phyloP scores from a whole-genome alignment of 306 rosid species.

The Biancaea sappan region DNA sequence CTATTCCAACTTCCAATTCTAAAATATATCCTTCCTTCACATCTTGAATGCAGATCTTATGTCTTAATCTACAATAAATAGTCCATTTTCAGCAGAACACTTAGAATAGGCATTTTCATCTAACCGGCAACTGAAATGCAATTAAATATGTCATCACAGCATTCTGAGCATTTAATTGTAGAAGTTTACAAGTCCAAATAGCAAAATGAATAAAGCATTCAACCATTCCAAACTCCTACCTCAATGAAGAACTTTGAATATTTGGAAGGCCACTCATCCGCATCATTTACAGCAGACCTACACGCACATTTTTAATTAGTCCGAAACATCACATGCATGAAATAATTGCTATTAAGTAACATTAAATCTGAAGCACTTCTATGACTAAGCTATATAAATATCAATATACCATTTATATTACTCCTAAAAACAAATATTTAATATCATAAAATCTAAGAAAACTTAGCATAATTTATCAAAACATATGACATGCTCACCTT shows the following conservation, averaged over 20 bases:
- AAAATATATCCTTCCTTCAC: not conserved
- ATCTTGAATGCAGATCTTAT: slow-evolving; percentile 15
- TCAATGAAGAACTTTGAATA: slow-evolving; percentile 81
- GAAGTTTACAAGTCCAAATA: not conserved
- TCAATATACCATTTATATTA: not conserved
- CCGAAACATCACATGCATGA: not conserved
- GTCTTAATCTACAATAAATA: slow-evolving; percentile 10
- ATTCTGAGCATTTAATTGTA: slow-evolving; percentile 5
- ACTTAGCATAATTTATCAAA: not conserved
- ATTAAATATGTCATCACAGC: slow-evolving; percentile 1
- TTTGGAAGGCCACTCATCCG: slow-evolving; percentile 93
- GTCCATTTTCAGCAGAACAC: not conserved
- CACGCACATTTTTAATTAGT: slow-evolving; percentile 23
- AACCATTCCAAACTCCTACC: slow-evolving; percentile 49
- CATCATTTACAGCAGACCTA: slow-evolving; percentile 89
- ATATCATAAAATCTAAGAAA: not conserved
- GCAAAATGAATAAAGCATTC: slow-evolving; percentile 23
- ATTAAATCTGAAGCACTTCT: slow-evolving; percentile 14
- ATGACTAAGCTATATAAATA: not conserved
- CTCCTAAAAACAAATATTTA: slow-evolving; percentile 18
- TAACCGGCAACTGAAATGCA: not conserved
- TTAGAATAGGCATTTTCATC: not conserved
- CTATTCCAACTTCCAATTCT: slow-evolving; percentile 1
- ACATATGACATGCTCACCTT: slow-evolving; percentile 51
- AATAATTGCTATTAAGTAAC: slow-evolving; percentile 10